Evolutionary conservation across 176 grass and related monocot species (phyloP).

Genomic region (Triticum aestivum): DNA sequence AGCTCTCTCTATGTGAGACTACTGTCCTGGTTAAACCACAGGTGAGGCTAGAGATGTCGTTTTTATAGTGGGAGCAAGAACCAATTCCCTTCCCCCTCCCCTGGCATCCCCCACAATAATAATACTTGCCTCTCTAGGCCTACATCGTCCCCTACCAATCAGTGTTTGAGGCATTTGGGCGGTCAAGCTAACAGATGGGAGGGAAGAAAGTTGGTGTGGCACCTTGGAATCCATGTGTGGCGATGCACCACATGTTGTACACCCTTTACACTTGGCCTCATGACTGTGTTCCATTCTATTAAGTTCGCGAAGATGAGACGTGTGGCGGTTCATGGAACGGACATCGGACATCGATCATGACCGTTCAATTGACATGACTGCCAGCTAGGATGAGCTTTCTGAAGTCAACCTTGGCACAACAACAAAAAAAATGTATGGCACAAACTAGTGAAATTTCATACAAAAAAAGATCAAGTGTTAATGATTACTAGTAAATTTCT

Average conservation of each 20-base stretch:
- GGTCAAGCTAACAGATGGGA: not conserved
- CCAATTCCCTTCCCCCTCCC: not conserved
- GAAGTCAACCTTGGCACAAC: not conserved
- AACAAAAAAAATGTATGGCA: not conserved
- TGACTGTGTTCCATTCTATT: not conserved
- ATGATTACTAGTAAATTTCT: not conserved
- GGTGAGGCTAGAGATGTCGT: not conserved
- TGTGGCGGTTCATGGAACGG: not conserved
- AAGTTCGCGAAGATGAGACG: not conserved
- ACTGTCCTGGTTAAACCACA: conserved; percentile 29
- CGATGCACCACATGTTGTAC: not conserved
- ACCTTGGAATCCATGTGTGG: not conserved
- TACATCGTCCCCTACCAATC: not conserved
- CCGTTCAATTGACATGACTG: not conserved
- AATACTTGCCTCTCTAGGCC: not conserved
- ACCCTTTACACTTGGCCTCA: conserved; percentile 1
- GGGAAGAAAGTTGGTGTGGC: not conserved
- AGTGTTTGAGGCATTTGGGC: not conserved
- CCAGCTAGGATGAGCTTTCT: not conserved
- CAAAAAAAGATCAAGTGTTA: not conserved
- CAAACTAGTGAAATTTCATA: not conserved
- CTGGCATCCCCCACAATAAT: not conserved
- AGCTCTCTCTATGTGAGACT: conserved; percentile 4
- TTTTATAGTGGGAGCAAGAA: conserved; percentile 46
- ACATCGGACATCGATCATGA: no score